phyloP scores from a whole-genome alignment of 2,329 filamentous ascomycete species.

The Aspergillus piperis region DNA sequence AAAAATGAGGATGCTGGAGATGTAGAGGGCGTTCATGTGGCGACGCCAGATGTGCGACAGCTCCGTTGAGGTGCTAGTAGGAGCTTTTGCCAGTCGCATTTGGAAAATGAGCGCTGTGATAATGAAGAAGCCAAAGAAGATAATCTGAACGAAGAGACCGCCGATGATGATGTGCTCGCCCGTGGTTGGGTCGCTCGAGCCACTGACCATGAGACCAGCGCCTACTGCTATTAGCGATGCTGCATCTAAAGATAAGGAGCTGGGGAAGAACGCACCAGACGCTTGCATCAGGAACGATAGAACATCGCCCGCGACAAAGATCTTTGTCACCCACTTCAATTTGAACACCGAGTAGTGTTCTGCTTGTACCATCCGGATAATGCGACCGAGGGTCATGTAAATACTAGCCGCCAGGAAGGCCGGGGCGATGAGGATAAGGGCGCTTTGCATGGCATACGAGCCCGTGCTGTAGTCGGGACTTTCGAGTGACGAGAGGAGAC shows the following conservation, averaged over 20 bases:
- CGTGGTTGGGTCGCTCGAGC: constrained; percentile 15
- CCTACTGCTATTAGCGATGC: constrained; percentile 17
- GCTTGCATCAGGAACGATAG: constrained; percentile 37
- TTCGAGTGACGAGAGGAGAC: constrained; percentile 46
- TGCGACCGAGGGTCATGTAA: constrained; percentile 34
- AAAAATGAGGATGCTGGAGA: constrained; percentile 30
- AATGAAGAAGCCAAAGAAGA: constrained; percentile 34
- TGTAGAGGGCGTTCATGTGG: constrained; percentile 36
- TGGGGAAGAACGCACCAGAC: constrained; percentile 20
- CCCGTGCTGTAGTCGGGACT: constrained; percentile 28
- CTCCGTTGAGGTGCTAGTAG: constrained; percentile 27
- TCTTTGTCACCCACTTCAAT: constrained; percentile 29
- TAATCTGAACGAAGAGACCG: constrained; percentile 35
- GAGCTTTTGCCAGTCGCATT: constrained; percentile 29
- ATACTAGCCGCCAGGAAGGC: constrained; percentile 33
- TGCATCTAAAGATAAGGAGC: too few species aligned
- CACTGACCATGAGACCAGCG: constrained; percentile 29
- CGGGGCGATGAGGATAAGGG: constrained; percentile 31
- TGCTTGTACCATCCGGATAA: constrained; percentile 29
- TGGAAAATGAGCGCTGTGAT: constrained; percentile 29
- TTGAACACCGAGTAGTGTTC: constrained; percentile 25
- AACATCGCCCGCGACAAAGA: constrained; percentile 36
- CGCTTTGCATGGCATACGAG: constrained; percentile 32
- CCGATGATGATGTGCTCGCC: constrained; percentile 33
- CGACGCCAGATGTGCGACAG: constrained; percentile 35